Percentiles rank a stretch among this genome's conserved stretches.
Conservation (phyloP, 305 asterid species). For the Lippia alba region DNA sequence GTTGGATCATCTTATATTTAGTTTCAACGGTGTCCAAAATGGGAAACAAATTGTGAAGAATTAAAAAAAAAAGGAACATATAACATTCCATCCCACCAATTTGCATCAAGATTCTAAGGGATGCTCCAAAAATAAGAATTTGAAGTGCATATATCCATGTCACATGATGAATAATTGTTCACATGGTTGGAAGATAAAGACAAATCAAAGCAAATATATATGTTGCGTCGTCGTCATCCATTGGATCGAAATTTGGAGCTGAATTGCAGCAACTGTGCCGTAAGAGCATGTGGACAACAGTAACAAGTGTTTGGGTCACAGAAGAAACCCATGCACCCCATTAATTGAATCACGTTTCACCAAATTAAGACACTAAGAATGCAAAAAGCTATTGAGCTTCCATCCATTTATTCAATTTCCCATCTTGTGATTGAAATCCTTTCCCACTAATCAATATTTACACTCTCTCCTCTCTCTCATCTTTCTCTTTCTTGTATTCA, state of each 20-base stretch:
- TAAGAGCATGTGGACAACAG: neutral
- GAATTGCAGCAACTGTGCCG: neutral
- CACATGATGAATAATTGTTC: neutral
- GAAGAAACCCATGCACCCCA: constrained; percentile 27
- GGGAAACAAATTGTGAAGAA: too few relatives aligned
- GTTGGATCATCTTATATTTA: too few relatives aligned
- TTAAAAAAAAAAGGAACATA: too few relatives aligned
- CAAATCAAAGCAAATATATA: neutral
- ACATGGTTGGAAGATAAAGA: constrained; percentile 13
- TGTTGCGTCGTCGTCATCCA: constrained; percentile 11
- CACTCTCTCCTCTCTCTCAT: too few relatives aligned
- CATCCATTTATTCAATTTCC: constrained; percentile 41
- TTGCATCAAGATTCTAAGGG: too few relatives aligned
- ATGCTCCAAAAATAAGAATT: too few relatives aligned
- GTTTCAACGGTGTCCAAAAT: too few relatives aligned
- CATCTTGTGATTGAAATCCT: constrained; percentile 31
- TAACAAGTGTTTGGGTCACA: constrained; percentile 14
- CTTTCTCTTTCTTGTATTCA: too few relatives aligned
- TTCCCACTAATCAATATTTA: neutral
- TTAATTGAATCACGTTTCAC: constrained; percentile 49
- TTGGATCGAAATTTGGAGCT: neutral
- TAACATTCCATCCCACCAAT: too few relatives aligned
- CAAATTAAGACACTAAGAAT: constrained; percentile 41
- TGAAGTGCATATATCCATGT: too few relatives aligned
- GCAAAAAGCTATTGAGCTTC: constrained; percentile 10